Percentiles rank a stretch among this genome's conserved stretches.
phyloP scores from a whole-genome alignment of 768 basidiomycete genomes.

The Tricholoma furcatifolium region DNA sequence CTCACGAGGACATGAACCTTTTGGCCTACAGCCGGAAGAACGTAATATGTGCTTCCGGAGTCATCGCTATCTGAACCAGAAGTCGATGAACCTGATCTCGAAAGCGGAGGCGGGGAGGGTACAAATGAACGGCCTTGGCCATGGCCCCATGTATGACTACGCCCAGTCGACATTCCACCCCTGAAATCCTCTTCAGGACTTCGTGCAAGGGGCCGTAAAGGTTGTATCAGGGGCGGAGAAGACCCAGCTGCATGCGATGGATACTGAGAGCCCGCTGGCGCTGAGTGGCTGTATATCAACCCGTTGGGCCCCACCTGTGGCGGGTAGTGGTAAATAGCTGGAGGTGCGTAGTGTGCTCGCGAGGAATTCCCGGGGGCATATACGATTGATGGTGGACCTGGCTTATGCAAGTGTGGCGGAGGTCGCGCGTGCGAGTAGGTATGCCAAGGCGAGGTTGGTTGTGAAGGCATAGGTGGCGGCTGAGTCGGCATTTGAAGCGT shows the following conservation, averaged over 20 bases:
- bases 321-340: constrained; percentile 55
- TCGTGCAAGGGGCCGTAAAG: constrained; percentile 31
- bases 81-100: constrained; percentile 22
- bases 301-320: constrained; percentile 56
- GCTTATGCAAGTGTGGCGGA: constrained; percentile 32
- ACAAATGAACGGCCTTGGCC: constrained; percentile 26
- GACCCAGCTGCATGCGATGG: constrained; percentile 29
- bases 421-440: constrained; percentile 25
- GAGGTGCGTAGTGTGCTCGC: constrained; percentile 55
- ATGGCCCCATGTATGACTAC: constrained; percentile 22
- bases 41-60: constrained; percentile 74
- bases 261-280: constrained; percentile 42
- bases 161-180: constrained; percentile 15
- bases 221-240: constrained; percentile 32
- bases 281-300: constrained; percentile 70
- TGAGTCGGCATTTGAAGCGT: constrained; percentile 3
- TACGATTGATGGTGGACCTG: constrained; percentile 55
- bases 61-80: constrained; percentile 47
- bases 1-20: constrained; percentile 76
- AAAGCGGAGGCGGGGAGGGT: constrained; percentile 18
- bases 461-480: constrained; percentile 8
- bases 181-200: constrained; percentile 35
- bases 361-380: constrained; percentile 54
- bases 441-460: constrained; percentile 36
- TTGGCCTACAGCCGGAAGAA: constrained; percentile 68